Evolutionary conservation across 768 basidiomycete genomes (phyloP), one percentile per base, ranked within the genome.

Genomic region (Leccinum aurantiacum): DNA sequence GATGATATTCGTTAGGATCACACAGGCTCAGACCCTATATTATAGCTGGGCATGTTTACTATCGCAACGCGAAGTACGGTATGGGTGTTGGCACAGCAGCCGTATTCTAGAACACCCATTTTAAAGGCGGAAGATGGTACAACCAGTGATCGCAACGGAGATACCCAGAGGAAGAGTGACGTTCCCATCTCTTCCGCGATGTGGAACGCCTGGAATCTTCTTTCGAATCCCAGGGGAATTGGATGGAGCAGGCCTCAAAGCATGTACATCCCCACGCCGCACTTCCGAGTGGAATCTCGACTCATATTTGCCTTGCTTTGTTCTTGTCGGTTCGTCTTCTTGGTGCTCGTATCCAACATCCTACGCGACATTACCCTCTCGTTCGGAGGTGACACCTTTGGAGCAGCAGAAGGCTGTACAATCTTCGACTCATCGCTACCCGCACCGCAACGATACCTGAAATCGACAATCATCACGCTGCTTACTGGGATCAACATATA

Each of bases 401-500:
- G 71, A 37, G 64, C 66, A 14, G 61, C 67, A 6, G 38, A 63
- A 3, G 78, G 78, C 14, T 77, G 75, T 6, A 64, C 74, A 14
- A 76, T 82, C 61, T 78, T 75, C 50, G 74, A 75, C 56, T 56
- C 74, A 7, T 70, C 71, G 48, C 61, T 77, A 10, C 62, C 73
- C 11, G 65, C 66, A 14, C 35, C 79, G 67, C 53, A 61, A 57
- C 73, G 75, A 27, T 80, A 77, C 66, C 54, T 57, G n/a, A 80
- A 78, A 47, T 82, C 86, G 1, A 75, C 72, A 24, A 33, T 76
- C 46, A 71, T 87, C 41, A 76, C 81, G 35, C 51, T 78, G 47
- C 64, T 80, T 25, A 67, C 77, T 8, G 81, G 84, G n/a, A 58
- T 79, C 58, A 56, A 72, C 35, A 68, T 85, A 54, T 82, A 84